Evolutionary conservation across 108 stramenopile genomes (phyloP).

Genomic region (Ochromonas danica): DNA sequence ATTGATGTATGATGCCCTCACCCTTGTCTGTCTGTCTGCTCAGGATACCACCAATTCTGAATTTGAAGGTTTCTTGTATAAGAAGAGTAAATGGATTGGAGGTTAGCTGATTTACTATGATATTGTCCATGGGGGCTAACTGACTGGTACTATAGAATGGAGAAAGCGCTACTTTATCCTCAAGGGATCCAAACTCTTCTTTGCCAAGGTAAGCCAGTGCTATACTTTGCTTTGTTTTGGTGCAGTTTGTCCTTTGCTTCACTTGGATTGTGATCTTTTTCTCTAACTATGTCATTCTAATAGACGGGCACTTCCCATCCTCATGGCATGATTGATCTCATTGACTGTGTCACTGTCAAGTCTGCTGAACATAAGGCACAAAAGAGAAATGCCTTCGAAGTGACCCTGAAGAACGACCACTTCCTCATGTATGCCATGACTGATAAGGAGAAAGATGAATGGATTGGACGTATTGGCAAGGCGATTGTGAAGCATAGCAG

Average conservation of each 20-base stretch:
- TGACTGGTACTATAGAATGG: slow-evolving; percentile 26
- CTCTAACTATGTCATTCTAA: too few relatives aligned
- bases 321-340: slow-evolving; percentile 36
- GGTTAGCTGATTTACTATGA: not conserved
- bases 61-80: slow-evolving; percentile 30
- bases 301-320: not conserved
- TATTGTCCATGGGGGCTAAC: not conserved
- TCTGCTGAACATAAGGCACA: slow-evolving; percentile 11
- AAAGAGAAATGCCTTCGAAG: slow-evolving; percentile 28
- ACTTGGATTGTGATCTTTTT: too few relatives aligned
- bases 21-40: too few relatives aligned
- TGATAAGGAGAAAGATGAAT: slow-evolving; percentile 26
- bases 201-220: not conserved
- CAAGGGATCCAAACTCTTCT: slow-evolving; percentile 35
- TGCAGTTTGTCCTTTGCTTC: not conserved
- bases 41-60: slow-evolving; percentile 28
- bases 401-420: slow-evolving; percentile 1
- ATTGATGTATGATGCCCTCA: too few relatives aligned
- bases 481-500: slow-evolving; percentile 26
- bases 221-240: not conserved
- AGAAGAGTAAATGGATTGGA: slow-evolving; percentile 34
- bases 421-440: slow-evolving; percentile 8
- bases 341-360: slow-evolving; percentile 34
- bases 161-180: slow-evolving; percentile 35
- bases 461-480: slow-evolving; percentile 24